Evolutionary conservation across 2,329 filamentous ascomycete genomes (phyloP).

Genomic region (Graphiopsis chlorocephala): DNA sequence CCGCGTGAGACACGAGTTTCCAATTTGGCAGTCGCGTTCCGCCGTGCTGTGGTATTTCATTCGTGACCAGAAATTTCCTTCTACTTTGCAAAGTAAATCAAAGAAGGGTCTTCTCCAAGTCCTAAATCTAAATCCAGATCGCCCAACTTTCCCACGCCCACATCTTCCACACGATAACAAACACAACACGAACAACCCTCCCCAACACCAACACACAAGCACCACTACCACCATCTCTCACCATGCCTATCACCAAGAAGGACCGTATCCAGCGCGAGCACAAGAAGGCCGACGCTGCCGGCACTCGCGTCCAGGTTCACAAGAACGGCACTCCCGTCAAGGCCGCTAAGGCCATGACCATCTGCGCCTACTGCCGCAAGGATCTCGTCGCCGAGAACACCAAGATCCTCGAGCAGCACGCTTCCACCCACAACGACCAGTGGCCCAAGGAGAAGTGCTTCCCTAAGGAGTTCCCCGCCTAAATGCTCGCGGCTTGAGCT

Average conservation of each 20-base stretch:
- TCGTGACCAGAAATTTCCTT: conserved; percentile 2
- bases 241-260: conserved; percentile 52
- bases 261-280: conserved; percentile 54
- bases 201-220: neutral
- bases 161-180: neutral
- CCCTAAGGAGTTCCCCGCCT: conserved; percentile 47
- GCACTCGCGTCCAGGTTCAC: conserved; percentile 54
- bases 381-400: conserved; percentile 24
- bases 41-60: neutral
- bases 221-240: conserved; percentile 14
- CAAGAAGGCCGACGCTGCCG: conserved; percentile 54
- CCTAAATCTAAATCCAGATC: neutral
- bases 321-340: conserved; percentile 56
- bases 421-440: conserved; percentile 50
- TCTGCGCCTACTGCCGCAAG: conserved; percentile 33
- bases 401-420: conserved; percentile 52
- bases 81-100: neutral
- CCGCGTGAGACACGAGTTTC: neutral
- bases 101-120: conserved; percentile 1
- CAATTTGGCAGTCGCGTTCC: neutral
- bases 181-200: neutral
- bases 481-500: neutral
- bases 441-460: conserved; percentile 61
- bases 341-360: conserved; percentile 51
- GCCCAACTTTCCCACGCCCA: neutral